Conservation (phyloP, 805 yeast genomes). For the Candida silvatica region DNA sequence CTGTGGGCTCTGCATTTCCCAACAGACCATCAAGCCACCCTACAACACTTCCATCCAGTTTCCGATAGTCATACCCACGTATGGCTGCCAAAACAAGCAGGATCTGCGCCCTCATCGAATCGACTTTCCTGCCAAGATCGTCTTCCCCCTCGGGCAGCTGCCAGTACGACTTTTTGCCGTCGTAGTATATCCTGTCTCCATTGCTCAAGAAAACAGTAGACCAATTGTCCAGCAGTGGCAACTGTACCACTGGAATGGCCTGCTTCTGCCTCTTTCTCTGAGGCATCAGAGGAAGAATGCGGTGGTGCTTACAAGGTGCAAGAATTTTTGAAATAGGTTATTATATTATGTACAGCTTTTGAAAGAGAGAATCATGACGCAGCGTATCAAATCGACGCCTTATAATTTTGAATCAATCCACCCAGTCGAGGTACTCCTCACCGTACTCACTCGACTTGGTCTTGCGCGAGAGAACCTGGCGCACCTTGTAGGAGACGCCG, state of each 20-base stretch:
- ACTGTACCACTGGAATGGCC: not conserved
- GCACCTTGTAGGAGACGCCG: slow-evolving; percentile 57
- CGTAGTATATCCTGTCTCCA: slow-evolving; percentile 18
- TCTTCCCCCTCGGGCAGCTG: slow-evolving; percentile 11
- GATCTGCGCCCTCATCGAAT: slow-evolving; percentile 6
- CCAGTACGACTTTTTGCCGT: slow-evolving; percentile 15
- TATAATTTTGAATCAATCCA: slow-evolving; percentile 20
- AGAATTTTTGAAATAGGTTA: too few relatives aligned
- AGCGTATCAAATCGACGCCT: too few relatives aligned
- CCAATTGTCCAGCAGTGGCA: slow-evolving; percentile 15
- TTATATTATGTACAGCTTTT: too few relatives aligned
- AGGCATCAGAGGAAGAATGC: too few relatives aligned
- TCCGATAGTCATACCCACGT: slow-evolving; percentile 8
- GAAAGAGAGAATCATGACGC: too few relatives aligned
- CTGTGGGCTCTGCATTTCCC: not conserved
- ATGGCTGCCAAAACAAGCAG: slow-evolving; percentile 10
- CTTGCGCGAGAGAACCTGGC: slow-evolving; percentile 51
- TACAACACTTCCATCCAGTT: too few relatives aligned
- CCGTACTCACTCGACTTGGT: slow-evolving; percentile 35
- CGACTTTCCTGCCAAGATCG: slow-evolving; percentile 5
- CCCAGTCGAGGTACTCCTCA: slow-evolving; percentile 39
- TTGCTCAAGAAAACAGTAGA: slow-evolving; percentile 12
- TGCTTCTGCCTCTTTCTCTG: too few relatives aligned
- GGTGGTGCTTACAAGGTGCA: too few relatives aligned
- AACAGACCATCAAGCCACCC: too few relatives aligned